phyloP scores from a whole-genome alignment of 176 grass and related monocot species.

The Triticum turgidum region DNA sequence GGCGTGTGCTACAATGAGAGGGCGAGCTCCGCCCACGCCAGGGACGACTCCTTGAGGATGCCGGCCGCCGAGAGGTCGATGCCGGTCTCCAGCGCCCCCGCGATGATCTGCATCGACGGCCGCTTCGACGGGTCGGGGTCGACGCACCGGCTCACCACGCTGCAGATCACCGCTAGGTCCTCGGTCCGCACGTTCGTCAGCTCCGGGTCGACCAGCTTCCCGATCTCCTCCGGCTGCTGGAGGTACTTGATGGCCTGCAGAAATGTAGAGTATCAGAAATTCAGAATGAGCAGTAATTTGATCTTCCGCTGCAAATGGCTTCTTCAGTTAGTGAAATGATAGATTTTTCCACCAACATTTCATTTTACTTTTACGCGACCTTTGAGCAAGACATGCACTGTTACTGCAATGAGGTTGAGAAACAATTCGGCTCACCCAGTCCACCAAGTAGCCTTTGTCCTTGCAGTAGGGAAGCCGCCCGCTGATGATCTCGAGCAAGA shows the following conservation, averaged over 20 bases:
- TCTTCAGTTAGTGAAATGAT: neutral
- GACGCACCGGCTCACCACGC: conserved; percentile 80
- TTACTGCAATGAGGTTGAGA: neutral
- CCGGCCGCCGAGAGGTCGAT: conserved; percentile 70
- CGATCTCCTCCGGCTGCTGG: conserved; percentile 73
- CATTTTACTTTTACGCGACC: neutral
- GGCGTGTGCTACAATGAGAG: conserved; percentile 41
- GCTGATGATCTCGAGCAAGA: conserved; percentile 92
- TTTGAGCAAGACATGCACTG: neutral
- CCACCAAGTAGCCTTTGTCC: conserved; percentile 71
- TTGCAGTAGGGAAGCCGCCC: conserved; percentile 93
- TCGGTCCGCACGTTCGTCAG: conserved; percentile 48
- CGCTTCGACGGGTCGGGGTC: conserved; percentile 83
- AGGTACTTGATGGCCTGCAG: conserved; percentile 66
- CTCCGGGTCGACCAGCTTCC: conserved; percentile 68
- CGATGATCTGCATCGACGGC: conserved; percentile 89
- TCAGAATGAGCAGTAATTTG: neutral
- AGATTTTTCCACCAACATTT: neutral
- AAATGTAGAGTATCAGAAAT: neutral
- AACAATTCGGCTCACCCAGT: conserved; percentile 60
- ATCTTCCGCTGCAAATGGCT: neutral
- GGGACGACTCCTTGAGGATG: conserved; percentile 74
- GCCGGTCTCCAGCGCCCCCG: conserved; percentile 65
- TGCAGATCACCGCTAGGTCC: conserved; percentile 74
- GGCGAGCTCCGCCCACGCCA: conserved; percentile 90